These are phyloP conservation scores for Scenedesmus sp. DNA, from an alignment of 163 green algal genomes.

Conservation along the genomic window DNA sequence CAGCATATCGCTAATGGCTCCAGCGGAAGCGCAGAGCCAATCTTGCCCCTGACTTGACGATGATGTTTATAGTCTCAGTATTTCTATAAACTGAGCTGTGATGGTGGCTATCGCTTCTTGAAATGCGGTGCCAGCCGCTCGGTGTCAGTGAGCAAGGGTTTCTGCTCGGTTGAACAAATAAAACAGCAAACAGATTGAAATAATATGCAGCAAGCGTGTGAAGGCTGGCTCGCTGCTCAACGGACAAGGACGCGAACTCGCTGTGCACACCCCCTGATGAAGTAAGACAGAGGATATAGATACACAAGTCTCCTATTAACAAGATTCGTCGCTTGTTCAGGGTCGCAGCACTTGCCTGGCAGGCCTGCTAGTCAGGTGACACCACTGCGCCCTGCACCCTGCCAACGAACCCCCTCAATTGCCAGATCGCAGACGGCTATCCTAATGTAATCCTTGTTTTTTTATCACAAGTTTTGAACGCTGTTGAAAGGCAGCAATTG, in stretches of 20 bases:
- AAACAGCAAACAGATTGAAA: background rate
- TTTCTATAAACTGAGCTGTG: background rate
- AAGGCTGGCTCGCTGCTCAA: background rate
- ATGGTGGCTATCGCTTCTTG: background rate
- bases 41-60: background rate
- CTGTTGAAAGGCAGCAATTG: too few relatives aligned
- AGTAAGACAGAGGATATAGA: background rate
- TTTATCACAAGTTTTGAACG: background rate
- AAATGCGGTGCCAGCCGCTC: background rate
- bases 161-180: background rate
- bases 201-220: background rate
- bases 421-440: background rate
- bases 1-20: conserved; percentile 1
- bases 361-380: background rate
- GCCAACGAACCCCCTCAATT: background rate
- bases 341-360: background rate
- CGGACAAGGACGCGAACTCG: background rate
- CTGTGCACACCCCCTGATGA: background rate
- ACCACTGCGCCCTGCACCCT: background rate
- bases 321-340: background rate
- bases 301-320: background rate
- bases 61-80: background rate
- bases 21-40: background rate
- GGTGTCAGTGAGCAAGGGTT: background rate
- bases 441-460: background rate